Conservation (phyloP, 257 asterid species). For the Avicennia marina region DNA sequence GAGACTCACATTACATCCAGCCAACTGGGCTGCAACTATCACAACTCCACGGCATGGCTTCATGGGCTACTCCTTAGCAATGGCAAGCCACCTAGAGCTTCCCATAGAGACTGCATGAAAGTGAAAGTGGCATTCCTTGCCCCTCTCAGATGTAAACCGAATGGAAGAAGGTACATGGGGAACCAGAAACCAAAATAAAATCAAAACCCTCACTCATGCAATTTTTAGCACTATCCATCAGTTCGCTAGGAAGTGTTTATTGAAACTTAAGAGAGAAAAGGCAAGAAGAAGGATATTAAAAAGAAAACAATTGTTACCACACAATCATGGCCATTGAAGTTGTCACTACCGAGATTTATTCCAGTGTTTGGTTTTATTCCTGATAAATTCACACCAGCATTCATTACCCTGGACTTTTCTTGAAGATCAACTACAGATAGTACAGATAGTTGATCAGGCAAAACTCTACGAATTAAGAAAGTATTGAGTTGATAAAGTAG, state of each 20-base stretch:
- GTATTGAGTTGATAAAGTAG: slow-evolving; percentile 78
- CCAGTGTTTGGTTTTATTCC: slow-evolving; percentile 69
- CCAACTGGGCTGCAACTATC: slow-evolving; percentile 82
- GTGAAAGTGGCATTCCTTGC: slow-evolving; percentile 83
- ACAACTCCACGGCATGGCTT: slow-evolving; percentile 60
- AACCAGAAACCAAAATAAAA: slow-evolving; percentile 8
- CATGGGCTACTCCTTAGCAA: slow-evolving; percentile 63
- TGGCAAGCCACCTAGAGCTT: slow-evolving; percentile 83
- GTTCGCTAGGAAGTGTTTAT: neutral
- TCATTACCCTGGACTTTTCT: slow-evolving; percentile 64
- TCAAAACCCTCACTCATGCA: slow-evolving; percentile 5
- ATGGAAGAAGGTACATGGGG: slow-evolving; percentile 48
- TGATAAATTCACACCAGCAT: slow-evolving; percentile 54
- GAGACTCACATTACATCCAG: slow-evolving; percentile 88
- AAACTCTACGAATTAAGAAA: slow-evolving; percentile 64
- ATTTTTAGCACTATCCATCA: neutral
- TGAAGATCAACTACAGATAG: slow-evolving; percentile 42
- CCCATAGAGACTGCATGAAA: slow-evolving; percentile 68
- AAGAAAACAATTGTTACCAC: slow-evolving; percentile 4
- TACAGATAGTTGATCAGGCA: slow-evolving; percentile 85
- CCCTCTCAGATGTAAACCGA: slow-evolving; percentile 95
- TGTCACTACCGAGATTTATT: slow-evolving; percentile 61
- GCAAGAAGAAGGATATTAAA: neutral
- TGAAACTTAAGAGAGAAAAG: neutral
- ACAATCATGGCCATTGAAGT: slow-evolving; percentile 14